These are phyloP conservation scores for Apiospora saccharicola DNA, from an alignment of 2,329 filamentous ascomycete genomes.

Conservation along the genomic window DNA sequence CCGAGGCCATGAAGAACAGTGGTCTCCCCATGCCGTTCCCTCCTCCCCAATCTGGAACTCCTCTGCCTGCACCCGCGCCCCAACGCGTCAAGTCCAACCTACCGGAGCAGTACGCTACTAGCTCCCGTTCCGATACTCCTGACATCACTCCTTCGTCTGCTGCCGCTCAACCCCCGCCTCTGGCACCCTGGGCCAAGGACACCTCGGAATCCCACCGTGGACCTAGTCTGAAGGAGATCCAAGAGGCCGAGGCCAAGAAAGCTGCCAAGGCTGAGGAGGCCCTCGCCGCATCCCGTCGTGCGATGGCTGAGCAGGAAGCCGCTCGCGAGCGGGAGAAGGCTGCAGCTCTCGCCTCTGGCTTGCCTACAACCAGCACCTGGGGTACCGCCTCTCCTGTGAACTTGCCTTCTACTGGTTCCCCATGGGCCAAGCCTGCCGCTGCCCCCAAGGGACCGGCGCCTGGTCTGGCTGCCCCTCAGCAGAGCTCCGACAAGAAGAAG, in stretches of 20 bases:
- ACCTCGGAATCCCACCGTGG: slow-evolving; percentile 76
- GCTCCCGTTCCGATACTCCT: slow-evolving; percentile 81
- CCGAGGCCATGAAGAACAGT: slow-evolving; percentile 62
- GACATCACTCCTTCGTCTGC: slow-evolving; percentile 53
- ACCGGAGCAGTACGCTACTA: slow-evolving; percentile 70
- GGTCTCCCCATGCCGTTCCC: slow-evolving; percentile 81
- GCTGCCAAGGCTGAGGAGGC: slow-evolving; percentile 88
- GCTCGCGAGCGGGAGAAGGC: slow-evolving; percentile 67
- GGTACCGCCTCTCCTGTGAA: slow-evolving; percentile 78
- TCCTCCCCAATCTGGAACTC: slow-evolving; percentile 77
- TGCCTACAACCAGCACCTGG: slow-evolving; percentile 91
- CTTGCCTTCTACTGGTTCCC: slow-evolving; percentile 58
- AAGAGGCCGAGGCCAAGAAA: slow-evolving; percentile 92
- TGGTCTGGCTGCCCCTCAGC: slow-evolving; percentile 42
- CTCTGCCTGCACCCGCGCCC: slow-evolving; percentile 86
- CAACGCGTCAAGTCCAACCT: slow-evolving; percentile 85
- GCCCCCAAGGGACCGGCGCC: slow-evolving; percentile 48
- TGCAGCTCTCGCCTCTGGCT: slow-evolving; percentile 71
- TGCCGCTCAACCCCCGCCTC: slow-evolving; percentile 66
- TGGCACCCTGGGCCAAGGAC: slow-evolving; percentile 96
- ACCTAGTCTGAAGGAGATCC: slow-evolving; percentile 94
- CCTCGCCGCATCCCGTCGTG: slow-evolving; percentile 78
- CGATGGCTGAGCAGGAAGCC: slow-evolving; percentile 81
- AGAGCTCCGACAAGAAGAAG: slow-evolving; percentile 70
- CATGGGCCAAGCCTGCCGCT: slow-evolving; percentile 72